phyloP scores from a whole-genome alignment of 2,329 filamentous ascomycete species.

The Colletotrichum gigasporum region DNA sequence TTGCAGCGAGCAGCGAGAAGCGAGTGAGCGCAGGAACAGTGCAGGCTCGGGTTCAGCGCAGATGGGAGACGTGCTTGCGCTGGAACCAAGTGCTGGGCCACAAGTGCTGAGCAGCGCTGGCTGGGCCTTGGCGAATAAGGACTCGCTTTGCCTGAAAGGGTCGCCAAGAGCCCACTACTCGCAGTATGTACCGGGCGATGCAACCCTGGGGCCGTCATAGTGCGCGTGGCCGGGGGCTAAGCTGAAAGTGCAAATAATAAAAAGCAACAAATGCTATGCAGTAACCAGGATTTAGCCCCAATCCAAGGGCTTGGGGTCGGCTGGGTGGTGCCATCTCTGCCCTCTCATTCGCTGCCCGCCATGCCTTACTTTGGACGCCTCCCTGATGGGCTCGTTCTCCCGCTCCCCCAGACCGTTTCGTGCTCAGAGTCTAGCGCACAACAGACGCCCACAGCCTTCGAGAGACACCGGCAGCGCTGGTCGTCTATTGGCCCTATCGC shows the following conservation, averaged over 20 bases:
- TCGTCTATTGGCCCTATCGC: not conserved
- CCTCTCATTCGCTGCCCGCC: conserved; percentile 1
- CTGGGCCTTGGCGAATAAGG: conserved; percentile 1
- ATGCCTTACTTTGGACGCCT: not conserved
- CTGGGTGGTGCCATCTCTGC: not conserved
- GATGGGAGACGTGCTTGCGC: not conserved
- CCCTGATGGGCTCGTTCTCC: conserved; percentile 8
- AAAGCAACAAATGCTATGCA: conserved; percentile 11
- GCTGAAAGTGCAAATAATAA: conserved; percentile 19
- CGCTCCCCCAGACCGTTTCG: not conserved
- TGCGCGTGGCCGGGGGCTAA: conserved; percentile 21
- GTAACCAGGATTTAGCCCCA: no score
- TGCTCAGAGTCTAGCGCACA: no score
- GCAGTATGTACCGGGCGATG: conserved; percentile 15
- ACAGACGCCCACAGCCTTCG: not conserved
- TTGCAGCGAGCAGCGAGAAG: no score
- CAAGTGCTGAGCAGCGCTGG: not conserved
- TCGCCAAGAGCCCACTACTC: conserved; percentile 24
- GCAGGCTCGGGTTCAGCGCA: conserved; percentile 5
- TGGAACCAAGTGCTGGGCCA: not conserved
- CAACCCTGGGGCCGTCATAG: conserved; percentile 13
- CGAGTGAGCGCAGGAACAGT: no score
- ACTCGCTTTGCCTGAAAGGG: conserved; percentile 9
- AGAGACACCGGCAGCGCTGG: not conserved
- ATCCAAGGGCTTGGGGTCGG: conserved; percentile 20